Evolutionary conservation across 2,329 filamentous ascomycete species (phyloP).

Genomic region (Myriosclerotinia scirpicola): DNA sequence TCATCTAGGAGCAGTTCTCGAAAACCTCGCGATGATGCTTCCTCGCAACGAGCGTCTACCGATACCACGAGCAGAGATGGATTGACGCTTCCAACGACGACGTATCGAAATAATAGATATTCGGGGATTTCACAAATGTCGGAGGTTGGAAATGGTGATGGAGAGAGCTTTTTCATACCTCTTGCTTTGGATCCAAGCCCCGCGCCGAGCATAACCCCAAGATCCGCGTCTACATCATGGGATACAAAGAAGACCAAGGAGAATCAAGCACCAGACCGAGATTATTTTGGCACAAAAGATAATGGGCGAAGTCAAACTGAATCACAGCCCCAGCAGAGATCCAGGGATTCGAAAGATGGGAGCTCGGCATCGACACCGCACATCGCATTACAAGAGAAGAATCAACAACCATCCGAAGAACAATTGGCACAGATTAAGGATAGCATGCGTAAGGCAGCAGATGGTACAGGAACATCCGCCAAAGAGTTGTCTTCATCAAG

Average conservation of each 20-base stretch:
- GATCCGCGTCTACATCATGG: constrained; percentile 52
- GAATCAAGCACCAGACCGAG: constrained; percentile 45
- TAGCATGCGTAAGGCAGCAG: constrained; percentile 46
- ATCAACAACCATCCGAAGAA: constrained; percentile 62
- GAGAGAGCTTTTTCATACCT: constrained; percentile 68
- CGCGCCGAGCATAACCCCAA: constrained; percentile 52
- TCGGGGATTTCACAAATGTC: constrained; percentile 62
- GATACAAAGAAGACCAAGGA: constrained; percentile 44
- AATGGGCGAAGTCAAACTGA: constrained; percentile 44
- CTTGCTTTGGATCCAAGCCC: constrained; percentile 72
- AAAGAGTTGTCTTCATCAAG: constrained; percentile 34
- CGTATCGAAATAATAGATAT: constrained; percentile 75
- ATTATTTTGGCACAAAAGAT: constrained; percentile 59
- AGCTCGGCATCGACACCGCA: constrained; percentile 68
- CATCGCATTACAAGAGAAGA: constrained; percentile 87
- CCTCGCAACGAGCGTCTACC: constrained; percentile 53
- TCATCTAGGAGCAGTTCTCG: constrained; percentile 55
- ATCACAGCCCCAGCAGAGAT: constrained; percentile 24
- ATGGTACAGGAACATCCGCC: constrained; percentile 29
- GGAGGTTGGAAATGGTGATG: constrained; percentile 45
- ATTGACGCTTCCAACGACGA: constrained; percentile 70
- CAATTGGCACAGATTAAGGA: constrained; percentile 51
- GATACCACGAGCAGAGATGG: constrained; percentile 53
- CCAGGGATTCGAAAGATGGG: constrained; percentile 43
- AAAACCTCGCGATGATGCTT: constrained; percentile 46